Base-by-base conservation (phyloP, 208 protist genomes). In the Vickermania ingenoplastis region DNA sequence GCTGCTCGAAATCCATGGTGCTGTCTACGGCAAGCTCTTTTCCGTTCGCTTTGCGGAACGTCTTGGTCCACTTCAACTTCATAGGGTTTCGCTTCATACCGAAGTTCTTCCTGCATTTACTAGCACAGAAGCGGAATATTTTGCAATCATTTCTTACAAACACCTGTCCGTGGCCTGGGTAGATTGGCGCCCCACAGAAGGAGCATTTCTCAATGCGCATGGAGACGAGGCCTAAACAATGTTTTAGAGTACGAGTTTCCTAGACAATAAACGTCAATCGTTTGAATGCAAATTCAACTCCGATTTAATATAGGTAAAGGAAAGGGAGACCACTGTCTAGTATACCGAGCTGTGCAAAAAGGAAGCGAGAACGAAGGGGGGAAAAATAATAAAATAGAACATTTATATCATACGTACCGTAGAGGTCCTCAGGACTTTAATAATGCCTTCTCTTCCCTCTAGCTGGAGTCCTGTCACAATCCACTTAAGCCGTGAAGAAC, bases 111-210 rank as follows among this genome's bases (percentile, higher is more conserved):
- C 97, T 87, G 83, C 98, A 99, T 82, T 99, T 99, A 49, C 85
- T 96, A 23, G 95, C 78, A 72, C 98, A 99, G 71, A 99, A 99
- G 25, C 85, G 82, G 48, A 96, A 96, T 41, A 91, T 79, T 48
- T 92, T 91, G 66, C 86, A 95, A 84, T 99, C 99, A 69, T 99
- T 99, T 58, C 99, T 89, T 27, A 99, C 96, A 83, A 99, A 99
- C 23, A 91, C 75, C 45, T 97, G 92, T 3, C 99, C 99, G 67
- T 99, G 98, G 11, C 98, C 99, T 1, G 99, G 99, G 82, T 99
- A 99, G 0, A 99, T 77, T 11, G 95, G 95, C 1, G 86, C 73
- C 26, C 86, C 89, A 72, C 98, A 99, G 75, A 99, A 99, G 57
- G 89, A 99, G 74, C 98, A 99, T 65, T 97, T 95, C 54, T 99